Base-by-base conservation (phyloP, 768 basidiomycete genomes). In the Xerocomellus chrysenteron region DNA sequence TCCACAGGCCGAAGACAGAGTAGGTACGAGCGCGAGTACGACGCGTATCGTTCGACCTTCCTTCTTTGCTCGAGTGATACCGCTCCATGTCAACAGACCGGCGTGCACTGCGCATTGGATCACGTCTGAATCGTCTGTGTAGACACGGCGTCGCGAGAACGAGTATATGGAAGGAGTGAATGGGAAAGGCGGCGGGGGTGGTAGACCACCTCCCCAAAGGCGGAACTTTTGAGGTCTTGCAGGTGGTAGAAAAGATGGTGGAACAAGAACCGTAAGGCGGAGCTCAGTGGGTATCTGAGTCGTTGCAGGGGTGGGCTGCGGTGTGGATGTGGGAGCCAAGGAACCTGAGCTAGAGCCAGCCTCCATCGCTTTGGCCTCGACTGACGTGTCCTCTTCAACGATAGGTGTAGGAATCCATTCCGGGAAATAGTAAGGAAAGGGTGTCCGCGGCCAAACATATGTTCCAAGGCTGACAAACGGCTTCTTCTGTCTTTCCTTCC, bases 101-200 rank as follows among this genome's bases (percentile, higher is more conserved):
- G 86, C 77, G 61, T 90, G 88, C 45, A 90, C 70, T 2, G 85
- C 87, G 53, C 85, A 86, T 40, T 86, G 65, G 64, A 88, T 82
- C 49, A 89, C 65, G 62, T 89, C 86, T 10, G 87, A 88, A 70
- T 90, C 88, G 70, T 90, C 88, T 0, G 88, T 90, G 72, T 90
- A 90, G 36, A 89, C 78, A 46, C 85, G 74, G n/a, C 83, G 74
- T 35, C 72, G 72, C 30, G 77, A 71, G 32, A 63, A 61, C 4
- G 65, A 68, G 55, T 64, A 62, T 37, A 62, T 56, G 3, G 64
- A 63, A 0, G 70, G 63, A 0, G 65, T 60, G 17, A 61, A 68
- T 44, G 62, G 69, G 63, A 58, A 75, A n/a, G 72, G 71, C 50
- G 80, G 60, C 58, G 77, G 65, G 61, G 76, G 75, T 28, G 74